phyloP scores from a whole-genome alignment of 805 yeast genomes.

The Candida cerambycidarum region DNA sequence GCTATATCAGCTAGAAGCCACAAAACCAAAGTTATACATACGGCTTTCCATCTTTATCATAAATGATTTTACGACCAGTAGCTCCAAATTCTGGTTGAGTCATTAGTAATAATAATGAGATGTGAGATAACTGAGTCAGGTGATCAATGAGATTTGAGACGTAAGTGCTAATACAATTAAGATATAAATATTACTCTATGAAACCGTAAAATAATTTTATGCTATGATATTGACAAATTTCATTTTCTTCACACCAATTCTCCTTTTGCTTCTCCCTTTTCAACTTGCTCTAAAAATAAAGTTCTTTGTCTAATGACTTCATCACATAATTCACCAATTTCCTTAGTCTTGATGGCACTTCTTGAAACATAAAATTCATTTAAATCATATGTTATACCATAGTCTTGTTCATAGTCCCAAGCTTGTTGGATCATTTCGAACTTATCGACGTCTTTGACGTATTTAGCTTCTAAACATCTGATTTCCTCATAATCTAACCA shows the following conservation, averaged over 20 bases:
- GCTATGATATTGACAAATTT: too few species aligned
- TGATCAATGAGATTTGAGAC: constrained; percentile 3
- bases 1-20: too few species aligned
- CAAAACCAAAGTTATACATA: constrained; percentile 50
- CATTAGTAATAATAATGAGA: too few species aligned
- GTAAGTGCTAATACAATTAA: not conserved
- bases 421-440: constrained; percentile 82
- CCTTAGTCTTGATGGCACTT: constrained; percentile 63
- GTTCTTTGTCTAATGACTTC: constrained; percentile 31
- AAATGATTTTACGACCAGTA: constrained; percentile 65
- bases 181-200: not conserved
- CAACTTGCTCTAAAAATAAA: constrained; percentile 13
- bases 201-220: too few species aligned
- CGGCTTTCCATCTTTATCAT: constrained; percentile 94
- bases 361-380: constrained; percentile 69
- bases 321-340: constrained; percentile 68
- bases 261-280: not conserved
- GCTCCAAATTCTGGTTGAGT: constrained; percentile 48
- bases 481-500: constrained; percentile 93
- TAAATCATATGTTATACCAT: constrained; percentile 56
- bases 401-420: constrained; percentile 75
- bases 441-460: constrained; percentile 93
- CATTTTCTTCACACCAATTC: too few species aligned
- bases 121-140: too few species aligned
- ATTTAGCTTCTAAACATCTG: constrained; percentile 76